Conservation (phyloP, 768 basidiomycete species). For the Lactarius indigo region DNA sequence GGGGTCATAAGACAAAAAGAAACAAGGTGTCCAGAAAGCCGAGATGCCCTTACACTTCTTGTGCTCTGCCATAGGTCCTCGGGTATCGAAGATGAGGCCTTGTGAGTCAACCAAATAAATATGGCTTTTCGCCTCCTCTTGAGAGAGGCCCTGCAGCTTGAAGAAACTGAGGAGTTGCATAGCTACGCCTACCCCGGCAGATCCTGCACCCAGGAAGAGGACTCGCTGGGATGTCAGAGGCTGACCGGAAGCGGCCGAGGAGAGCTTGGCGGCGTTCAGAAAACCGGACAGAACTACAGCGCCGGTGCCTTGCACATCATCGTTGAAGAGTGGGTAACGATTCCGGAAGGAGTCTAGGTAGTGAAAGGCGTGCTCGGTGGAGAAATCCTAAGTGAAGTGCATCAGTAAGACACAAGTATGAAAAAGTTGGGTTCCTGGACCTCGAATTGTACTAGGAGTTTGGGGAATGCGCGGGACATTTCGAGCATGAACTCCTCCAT, state of each 20-base stretch:
- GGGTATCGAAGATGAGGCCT: constrained; percentile 75
- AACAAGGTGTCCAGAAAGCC: neutral
- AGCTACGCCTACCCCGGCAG: constrained; percentile 89
- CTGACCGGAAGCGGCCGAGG: constrained; percentile 64
- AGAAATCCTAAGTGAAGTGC: constrained; percentile 63
- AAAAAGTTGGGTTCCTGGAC: constrained; percentile 33
- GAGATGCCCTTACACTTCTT: constrained; percentile 61
- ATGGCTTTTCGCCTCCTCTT: constrained; percentile 68
- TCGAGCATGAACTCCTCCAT: constrained; percentile 94
- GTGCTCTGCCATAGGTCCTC: constrained; percentile 73
- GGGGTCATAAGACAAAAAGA: constrained; percentile 6
- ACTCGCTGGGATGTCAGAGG: constrained; percentile 75
- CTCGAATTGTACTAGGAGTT: constrained; percentile 84
- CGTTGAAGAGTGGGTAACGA: constrained; percentile 76
- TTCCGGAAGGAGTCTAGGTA: constrained; percentile 76
- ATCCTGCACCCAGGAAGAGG: constrained; percentile 91
- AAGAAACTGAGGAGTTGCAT: constrained; percentile 88
- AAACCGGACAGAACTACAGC: constrained; percentile 90
- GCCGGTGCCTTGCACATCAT: constrained; percentile 55
- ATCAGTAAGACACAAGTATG: neutral
- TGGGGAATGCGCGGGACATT: constrained; percentile 70
- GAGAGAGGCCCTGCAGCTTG: constrained; percentile 69
- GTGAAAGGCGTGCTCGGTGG: constrained; percentile 85
- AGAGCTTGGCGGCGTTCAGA: constrained; percentile 79
- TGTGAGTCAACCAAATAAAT: constrained; percentile 87